Evolutionary conservation across 192 early-diverging fungal genomes (phyloP), one percentile per base, ranked within the genome.

Genomic region (Coemansia sp.): DNA sequence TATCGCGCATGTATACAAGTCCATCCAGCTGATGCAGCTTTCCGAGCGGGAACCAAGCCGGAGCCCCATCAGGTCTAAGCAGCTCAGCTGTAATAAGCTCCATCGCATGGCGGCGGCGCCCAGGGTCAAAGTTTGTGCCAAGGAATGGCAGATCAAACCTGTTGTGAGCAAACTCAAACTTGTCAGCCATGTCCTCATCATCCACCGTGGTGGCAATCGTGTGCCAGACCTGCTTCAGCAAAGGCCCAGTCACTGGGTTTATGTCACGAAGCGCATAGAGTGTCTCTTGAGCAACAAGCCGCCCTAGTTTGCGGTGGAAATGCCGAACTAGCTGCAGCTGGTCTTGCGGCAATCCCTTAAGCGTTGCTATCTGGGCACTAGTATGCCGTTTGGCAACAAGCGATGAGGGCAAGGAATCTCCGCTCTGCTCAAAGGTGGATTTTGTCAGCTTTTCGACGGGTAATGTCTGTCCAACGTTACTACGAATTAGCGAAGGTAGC

Each of bases 211-310:
- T 67, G 9, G 67, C 67, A 34, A 71, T 71, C 0, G 67, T 77
- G 25, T 77, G 66, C 73, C 73, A 77, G 24, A 77, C 73, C 41
- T 77, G 67, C 37, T 50, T 61, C 24, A 77, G 63, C 29, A 77
- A 36, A 0, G 66, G 59, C 22, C 52, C 51, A 4, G 67, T 71
- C n/a, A 58, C 73, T n/a, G 67, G 62, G 20, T 49, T 46, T 28
- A 58, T 64, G 25, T 77, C 73, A 22, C 66, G 67, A 45, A 77
- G 44, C 17, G 73, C 67, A 24, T 71, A 61, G 38, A 77, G 33
- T 20, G 67, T 70, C 49, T 71, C 67, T 33, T 71, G 73, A 3
- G 62, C 67, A 55, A 77, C 48, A 15, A 77, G 71, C 15, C 67
- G 66, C 52, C 70, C 55, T 19, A 77, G 52, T 20, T 48, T 57